phyloP scores from a whole-genome alignment of 306 rosid genomes.

The Glycine soja region DNA sequence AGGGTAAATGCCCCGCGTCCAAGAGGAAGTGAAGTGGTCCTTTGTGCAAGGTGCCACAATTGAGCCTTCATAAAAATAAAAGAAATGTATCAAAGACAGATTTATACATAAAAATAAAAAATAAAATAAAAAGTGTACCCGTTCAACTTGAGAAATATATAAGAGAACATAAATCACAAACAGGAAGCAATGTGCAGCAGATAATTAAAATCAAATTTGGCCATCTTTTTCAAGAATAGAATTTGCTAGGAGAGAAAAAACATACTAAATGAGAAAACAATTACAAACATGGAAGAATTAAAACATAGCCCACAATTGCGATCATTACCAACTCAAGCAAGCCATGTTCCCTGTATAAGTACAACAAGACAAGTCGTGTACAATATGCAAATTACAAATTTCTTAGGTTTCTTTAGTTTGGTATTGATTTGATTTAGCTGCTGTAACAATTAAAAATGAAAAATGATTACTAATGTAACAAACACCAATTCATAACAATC shows the following conservation, averaged over 20 bases:
- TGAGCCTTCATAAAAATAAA: constrained; percentile 71
- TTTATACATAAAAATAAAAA: no score
- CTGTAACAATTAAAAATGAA: constrained; percentile 6
- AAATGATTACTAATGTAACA: constrained; percentile 12
- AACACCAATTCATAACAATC: constrained; percentile 19
- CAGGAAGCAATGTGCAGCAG: constrained; percentile 6
- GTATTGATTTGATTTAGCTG: constrained; percentile 3
- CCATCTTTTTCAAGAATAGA: neutral
- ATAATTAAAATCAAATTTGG: constrained; percentile 24
- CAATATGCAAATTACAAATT: constrained; percentile 30
- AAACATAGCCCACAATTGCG: constrained; percentile 18
- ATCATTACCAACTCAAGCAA: constrained; percentile 20
- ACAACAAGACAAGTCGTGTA: neutral
- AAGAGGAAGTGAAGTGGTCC: constrained; percentile 93
- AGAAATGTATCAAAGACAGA: constrained; percentile 39
- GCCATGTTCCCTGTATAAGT: neutral
- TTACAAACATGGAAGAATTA: constrained; percentile 12
- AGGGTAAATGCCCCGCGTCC: constrained; percentile 99
- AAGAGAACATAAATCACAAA: neutral
- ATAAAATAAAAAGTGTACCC: neutral
- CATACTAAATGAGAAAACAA: neutral
- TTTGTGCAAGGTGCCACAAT: constrained; percentile 95
- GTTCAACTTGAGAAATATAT: constrained; percentile 27
- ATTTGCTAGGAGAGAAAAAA: constrained; percentile 10
- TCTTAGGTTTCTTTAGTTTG: constrained; percentile 8